phyloP scores from a whole-genome alignment of 805 yeast species.

The Spathaspora girioi region DNA sequence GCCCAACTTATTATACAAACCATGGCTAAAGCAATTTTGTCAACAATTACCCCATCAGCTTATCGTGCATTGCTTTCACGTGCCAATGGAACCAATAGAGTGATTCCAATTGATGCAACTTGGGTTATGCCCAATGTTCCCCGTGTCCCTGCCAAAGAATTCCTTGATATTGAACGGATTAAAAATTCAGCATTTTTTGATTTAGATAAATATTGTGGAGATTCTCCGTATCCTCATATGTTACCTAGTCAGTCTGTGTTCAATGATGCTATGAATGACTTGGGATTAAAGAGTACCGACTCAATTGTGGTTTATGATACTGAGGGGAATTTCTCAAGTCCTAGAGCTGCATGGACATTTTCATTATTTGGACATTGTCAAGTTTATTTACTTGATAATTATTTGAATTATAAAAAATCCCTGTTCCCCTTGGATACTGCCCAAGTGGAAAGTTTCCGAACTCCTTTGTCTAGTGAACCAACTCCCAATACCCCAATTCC shows the following conservation, averaged over 20 bases:
- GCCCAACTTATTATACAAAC: background rate
- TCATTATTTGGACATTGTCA: slow-evolving; percentile 71
- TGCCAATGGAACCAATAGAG: slow-evolving; percentile 14
- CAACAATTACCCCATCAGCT: slow-evolving; percentile 6
- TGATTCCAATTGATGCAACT: slow-evolving; percentile 76
- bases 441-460: slow-evolving; percentile 16
- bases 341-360: slow-evolving; percentile 91
- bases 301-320: slow-evolving; percentile 79
- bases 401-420: slow-evolving; percentile 43
- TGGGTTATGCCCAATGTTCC: slow-evolving; percentile 88
- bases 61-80: slow-evolving; percentile 4
- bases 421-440: slow-evolving; percentile 45
- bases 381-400: slow-evolving; percentile 71
- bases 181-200: slow-evolving; percentile 73
- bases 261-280: slow-evolving; percentile 44
- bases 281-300: slow-evolving; percentile 58
- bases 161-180: slow-evolving; percentile 49
- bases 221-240: slow-evolving; percentile 85
- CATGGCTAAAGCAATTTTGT: slow-evolving; percentile 3
- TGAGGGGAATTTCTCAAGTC: slow-evolving; percentile 80
- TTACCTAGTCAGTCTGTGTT: slow-evolving; percentile 63
- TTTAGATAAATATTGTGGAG: slow-evolving; percentile 58
- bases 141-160: slow-evolving; percentile 57
- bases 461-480: slow-evolving; percentile 5
- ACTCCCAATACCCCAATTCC: slow-evolving; percentile 1